Evolutionary conservation across 148 eudicot genomes (phyloP), one percentile per base, ranked within the genome.

Genomic region (Dianthus caryophyllus): DNA sequence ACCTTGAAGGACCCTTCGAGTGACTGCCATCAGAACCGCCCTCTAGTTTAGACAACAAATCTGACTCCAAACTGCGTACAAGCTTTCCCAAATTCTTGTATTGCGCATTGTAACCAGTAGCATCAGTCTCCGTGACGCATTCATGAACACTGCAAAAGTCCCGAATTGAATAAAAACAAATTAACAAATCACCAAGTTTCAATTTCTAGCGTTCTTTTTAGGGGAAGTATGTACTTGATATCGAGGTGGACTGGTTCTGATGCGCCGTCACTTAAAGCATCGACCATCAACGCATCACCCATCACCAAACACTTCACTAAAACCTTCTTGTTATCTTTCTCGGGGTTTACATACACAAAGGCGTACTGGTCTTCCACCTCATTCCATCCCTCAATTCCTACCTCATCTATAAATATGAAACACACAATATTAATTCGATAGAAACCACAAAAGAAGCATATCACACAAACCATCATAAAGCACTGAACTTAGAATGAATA

Each of bases 341-440:
- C 77, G 9, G 96, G 91, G 22, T 79, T 77, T 5, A 84, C 72
- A 69, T 93, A 93, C 1, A 93, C 71, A 55, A 93, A 93, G 0
- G 87, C 98, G 36, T 90, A 93, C 20, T 79, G 82, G 2, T 80
- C 96, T 10, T 82, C 87, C 18, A 80, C 68, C 26, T 82, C 84
- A 58, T 90, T 88, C 98, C 98, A 93, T 11, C 77, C 56, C 51
- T 89, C 98, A 46, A 86, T 77, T 26, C 92, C 95, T 53, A 84
- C 98, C 78, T 92, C 98, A 64, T 87, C 98, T 92, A 61, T 57
- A 58, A 30, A 76, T 57, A 22, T 73, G 55, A 63, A 58, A 21
- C 25, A 50, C 39, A 41, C 1, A 47, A 50, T 20, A 64, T 53
- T 36, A 16, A 48, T 46, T 51, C 9, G 22, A 36, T 26, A 0